These are phyloP conservation scores for Ambrosia trifida DNA, from an alignment of 129 eudicot genomes.

Conservation along the genomic window DNA sequence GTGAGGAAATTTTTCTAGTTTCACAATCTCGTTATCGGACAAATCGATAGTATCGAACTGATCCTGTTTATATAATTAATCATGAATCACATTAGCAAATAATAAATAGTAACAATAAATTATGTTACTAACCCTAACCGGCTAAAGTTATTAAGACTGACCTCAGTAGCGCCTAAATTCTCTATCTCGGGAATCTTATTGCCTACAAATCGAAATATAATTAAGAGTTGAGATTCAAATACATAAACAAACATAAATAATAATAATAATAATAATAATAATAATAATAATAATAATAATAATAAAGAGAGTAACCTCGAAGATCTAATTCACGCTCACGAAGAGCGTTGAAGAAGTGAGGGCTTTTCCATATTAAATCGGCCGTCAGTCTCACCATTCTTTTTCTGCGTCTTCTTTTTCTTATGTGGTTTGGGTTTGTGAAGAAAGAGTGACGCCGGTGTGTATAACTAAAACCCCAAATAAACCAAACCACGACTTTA, in stretches of 20 bases:
- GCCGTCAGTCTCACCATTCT: slow-evolving; percentile 90
- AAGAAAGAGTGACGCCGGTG: neutral
- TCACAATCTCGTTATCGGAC: slow-evolving; percentile 97
- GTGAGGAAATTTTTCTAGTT: slow-evolving; percentile 89
- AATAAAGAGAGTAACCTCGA: slow-evolving; percentile 59
- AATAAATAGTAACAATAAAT: neutral
- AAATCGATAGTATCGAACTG: slow-evolving; percentile 94
- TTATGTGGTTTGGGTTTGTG: neutral
- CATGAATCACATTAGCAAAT: slow-evolving; percentile 1
- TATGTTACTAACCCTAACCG: no score
- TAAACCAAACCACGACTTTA: neutral
- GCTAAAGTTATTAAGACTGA: slow-evolving; percentile 15
- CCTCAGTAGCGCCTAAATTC: slow-evolving; percentile 98
- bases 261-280: no score
- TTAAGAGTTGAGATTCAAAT: neutral
- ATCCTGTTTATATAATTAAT: slow-evolving; percentile 51
- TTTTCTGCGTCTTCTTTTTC: neutral
- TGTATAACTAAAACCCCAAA: slow-evolving; percentile 37
- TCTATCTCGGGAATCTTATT: slow-evolving; percentile 89
- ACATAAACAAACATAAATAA: neutral
- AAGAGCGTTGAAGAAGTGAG: slow-evolving; percentile 95
- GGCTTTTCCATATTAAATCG: slow-evolving; percentile 94
- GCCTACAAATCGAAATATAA: slow-evolving; percentile 41
- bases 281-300: no score
- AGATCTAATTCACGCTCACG: slow-evolving; percentile 96